Percentiles rank a stretch among this genome's conserved stretches.
These are phyloP conservation scores for Pseudogymnoascus sp. DNA, from an alignment of 2,329 filamentous ascomycete genomes.

Conservation along the genomic window DNA sequence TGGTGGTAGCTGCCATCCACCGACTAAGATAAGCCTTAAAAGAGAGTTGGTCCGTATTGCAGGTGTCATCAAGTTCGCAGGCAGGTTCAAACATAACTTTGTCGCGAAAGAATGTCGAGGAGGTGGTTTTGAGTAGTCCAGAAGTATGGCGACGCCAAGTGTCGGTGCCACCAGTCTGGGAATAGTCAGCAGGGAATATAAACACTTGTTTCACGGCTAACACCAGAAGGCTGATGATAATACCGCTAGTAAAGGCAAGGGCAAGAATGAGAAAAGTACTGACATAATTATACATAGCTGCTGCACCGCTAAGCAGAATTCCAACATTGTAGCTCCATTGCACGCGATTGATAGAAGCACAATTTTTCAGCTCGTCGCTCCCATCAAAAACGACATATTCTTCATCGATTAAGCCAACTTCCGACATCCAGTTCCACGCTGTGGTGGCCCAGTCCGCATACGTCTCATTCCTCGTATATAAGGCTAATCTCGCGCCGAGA, in stretches of 20 bases:
- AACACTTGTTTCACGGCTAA: not conserved
- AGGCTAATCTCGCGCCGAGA: constrained; percentile 57
- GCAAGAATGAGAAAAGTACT: constrained; percentile 17
- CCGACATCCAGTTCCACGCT: constrained; percentile 60
- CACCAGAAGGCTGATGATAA: not conserved
- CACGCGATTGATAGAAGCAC: constrained; percentile 47
- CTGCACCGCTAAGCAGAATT: constrained; percentile 54
- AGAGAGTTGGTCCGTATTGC: constrained; percentile 53
- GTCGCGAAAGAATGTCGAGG: constrained; percentile 47
- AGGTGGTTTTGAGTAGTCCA: constrained; percentile 44
- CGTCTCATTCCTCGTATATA: constrained; percentile 68
- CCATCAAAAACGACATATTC: constrained; percentile 57
- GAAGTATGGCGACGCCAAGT: constrained; percentile 51
- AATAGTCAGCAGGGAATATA: constrained; percentile 19
- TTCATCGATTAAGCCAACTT: constrained; percentile 48
- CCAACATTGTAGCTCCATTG: constrained; percentile 66
- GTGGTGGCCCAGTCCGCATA: constrained; percentile 71
- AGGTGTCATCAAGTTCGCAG: constrained; percentile 53
- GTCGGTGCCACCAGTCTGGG: constrained; percentile 34
- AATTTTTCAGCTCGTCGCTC: constrained; percentile 46
- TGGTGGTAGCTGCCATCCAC: constrained; percentile 53
- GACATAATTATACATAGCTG: constrained; percentile 61
- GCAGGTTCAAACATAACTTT: constrained; percentile 57
- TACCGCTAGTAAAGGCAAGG: not conserved
- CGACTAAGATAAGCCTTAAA: constrained; percentile 56